Evolutionary conservation across 2,329 filamentous ascomycete genomes (phyloP), one percentile per base, ranked within the genome.

Genomic region (Fusarium lyarnte): DNA sequence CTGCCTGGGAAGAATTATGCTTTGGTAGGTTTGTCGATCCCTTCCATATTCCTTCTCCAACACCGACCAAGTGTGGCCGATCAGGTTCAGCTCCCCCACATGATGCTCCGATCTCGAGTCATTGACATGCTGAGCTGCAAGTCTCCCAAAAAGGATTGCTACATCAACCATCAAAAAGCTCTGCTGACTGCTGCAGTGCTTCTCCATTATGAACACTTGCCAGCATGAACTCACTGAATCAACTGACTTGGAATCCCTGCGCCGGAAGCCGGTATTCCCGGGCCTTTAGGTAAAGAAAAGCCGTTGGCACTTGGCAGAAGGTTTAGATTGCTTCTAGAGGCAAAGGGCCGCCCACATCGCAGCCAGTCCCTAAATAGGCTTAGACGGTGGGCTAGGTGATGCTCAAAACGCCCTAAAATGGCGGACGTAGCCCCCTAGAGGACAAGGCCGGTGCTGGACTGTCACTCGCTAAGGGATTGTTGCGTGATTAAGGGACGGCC

Each of bases 81-180:
- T 67, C 45, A 6, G 31, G 43, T 21, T 67, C 65, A 67, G 65
- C 65, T 67, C 63, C 63, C 51, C 63, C 63, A 62, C 63, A 27
- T 41, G 31, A 51, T 36, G 25, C 27, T 53, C 21, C 31, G 16
- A 47, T 36, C 31, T 62, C 63, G 65, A 67, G 65, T 68, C 65
- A 68, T 39, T 27, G 16, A 49, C 25, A 21, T 31, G 13, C 8
- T n/a, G 25, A 27, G 23, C 41, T 31, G 31, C 31, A 55, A 45
- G 42, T 23, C 16, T 29, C 38, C 23, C 39, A 38, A 49, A 57
- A 58, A 39, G 14, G 14, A 38, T 42, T n/a, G 38, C 10, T 21
- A 21, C n/a, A 42, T 27, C 4, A 10, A n/a, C 19, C 17, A 12
- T 21, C 21, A 21, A 42, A 27, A 31, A 54, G 14, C 16, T 54